These are phyloP conservation scores for Astrothelium macrocarpum DNA, from an alignment of 495 filamentous ascomycete genomes.

Conservation along the genomic window DNA sequence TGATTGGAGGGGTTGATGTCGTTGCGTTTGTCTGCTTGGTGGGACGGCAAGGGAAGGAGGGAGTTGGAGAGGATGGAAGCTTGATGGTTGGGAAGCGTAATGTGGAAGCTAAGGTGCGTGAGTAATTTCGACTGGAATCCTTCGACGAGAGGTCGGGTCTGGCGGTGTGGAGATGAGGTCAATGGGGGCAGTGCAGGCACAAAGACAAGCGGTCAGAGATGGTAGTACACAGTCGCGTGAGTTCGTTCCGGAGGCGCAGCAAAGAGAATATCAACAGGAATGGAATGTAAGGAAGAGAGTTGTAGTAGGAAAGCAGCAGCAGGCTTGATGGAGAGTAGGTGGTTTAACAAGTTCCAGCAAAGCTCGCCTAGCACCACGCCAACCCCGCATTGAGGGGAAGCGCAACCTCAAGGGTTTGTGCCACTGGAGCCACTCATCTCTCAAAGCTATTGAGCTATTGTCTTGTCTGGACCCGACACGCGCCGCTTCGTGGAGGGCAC, in stretches of 20 bases:
- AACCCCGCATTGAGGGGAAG: slow-evolving; percentile 7
- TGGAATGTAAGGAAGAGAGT: neutral
- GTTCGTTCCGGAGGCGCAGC: no score
- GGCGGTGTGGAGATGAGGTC: neutral
- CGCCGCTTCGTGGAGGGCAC: neutral
- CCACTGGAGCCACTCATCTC: neutral
- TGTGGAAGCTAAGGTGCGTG: neutral
- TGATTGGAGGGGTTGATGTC: no score
- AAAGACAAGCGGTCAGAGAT: no score
- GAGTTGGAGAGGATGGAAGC: slow-evolving; percentile 10
- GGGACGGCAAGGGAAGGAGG: neutral
- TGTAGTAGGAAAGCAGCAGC: no score
- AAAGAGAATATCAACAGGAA: no score
- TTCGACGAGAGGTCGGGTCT: neutral
- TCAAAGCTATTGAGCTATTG: no score
- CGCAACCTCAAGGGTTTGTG: neutral
- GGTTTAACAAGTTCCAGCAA: no score
- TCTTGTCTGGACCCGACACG: neutral
- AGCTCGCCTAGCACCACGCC: neutral
- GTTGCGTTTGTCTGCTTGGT: no score
- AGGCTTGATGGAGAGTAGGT: no score
- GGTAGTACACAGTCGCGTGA: no score
- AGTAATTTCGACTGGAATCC: neutral
- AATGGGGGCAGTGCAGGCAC: neutral
- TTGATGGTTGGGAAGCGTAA: no score